Conservation (phyloP, 106 monocot species). For the Alisma plantagoaquatica region DNA sequence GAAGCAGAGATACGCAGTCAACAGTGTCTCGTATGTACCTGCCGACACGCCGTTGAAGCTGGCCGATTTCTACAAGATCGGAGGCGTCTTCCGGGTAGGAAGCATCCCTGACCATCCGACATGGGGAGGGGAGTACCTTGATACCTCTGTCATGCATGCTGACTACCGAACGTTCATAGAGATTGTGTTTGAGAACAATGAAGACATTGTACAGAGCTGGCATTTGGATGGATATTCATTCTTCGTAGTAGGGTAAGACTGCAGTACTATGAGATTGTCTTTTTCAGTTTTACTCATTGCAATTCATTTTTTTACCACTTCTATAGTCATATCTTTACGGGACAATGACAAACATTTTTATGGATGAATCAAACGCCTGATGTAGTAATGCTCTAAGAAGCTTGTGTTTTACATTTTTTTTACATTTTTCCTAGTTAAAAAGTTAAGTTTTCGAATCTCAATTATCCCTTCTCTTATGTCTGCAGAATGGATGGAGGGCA, state of each 20-base stretch:
- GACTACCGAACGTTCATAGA: conserved; percentile 11
- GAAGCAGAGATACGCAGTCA: conserved; percentile 14
- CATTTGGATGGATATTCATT: conserved; percentile 15
- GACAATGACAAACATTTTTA: too few relatives aligned
- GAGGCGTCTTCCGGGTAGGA: conserved; percentile 12
- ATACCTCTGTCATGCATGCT: conserved; percentile 15
- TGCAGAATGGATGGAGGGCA: conserved; percentile 53
- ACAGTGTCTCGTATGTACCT: conserved; percentile 10
- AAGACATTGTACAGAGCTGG: conserved; percentile 12
- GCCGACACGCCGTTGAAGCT: conserved; percentile 15
- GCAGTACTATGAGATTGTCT: too few relatives aligned
- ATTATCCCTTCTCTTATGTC: too few relatives aligned
- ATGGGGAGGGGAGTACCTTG: conserved; percentile 4
- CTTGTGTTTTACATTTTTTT: too few relatives aligned
- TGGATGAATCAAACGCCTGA: too few relatives aligned
- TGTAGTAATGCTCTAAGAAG: too few relatives aligned
- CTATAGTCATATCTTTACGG: too few relatives aligned
- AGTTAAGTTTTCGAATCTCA: too few relatives aligned
- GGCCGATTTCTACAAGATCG: conserved; percentile 8
- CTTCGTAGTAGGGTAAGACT: conserved; percentile 17
- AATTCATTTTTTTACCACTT: too few relatives aligned
- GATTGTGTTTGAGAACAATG: conserved; percentile 19
- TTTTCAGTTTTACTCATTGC: too few relatives aligned
- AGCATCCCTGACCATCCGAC: conserved; percentile 10
- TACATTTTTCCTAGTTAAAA: too few relatives aligned